These are phyloP conservation scores for Lodderomyces theae DNA, from an alignment of 1,139 yeast species.

Conservation along the genomic window DNA sequence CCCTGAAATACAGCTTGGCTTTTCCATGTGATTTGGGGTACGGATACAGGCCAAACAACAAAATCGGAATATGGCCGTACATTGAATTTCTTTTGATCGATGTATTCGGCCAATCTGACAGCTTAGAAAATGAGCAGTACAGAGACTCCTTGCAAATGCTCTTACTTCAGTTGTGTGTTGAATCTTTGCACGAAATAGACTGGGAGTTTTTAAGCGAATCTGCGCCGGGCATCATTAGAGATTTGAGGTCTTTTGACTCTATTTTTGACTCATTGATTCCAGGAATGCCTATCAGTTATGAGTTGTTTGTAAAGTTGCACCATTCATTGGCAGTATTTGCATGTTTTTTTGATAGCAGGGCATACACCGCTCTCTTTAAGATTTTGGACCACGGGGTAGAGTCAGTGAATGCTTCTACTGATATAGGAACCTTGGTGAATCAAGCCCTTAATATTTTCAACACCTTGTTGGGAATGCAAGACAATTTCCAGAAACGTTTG, in stretches of 20 bases:
- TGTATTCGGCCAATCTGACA: slow-evolving; percentile 50
- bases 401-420: slow-evolving; percentile 36
- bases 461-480: slow-evolving; percentile 54
- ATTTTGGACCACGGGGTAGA: slow-evolving; percentile 57
- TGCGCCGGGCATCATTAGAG: slow-evolving; percentile 27
- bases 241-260: slow-evolving; percentile 46
- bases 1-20: slow-evolving; percentile 41
- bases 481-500: slow-evolving; percentile 27
- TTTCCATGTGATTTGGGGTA: slow-evolving; percentile 67
- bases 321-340: slow-evolving; percentile 69
- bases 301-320: slow-evolving; percentile 49
- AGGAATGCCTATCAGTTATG: slow-evolving; percentile 24
- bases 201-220: slow-evolving; percentile 54
- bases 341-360: slow-evolving; percentile 57
- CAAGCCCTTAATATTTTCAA: slow-evolving; percentile 44
- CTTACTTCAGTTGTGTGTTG: slow-evolving; percentile 49
- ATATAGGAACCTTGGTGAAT: slow-evolving; percentile 21
- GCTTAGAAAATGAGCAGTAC: slow-evolving; percentile 31
- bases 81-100: slow-evolving; percentile 68
- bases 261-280: slow-evolving; percentile 36
- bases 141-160: slow-evolving; percentile 50
- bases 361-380: slow-evolving; percentile 53
- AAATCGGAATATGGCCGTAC: slow-evolving; percentile 76
- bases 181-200: slow-evolving; percentile 60
- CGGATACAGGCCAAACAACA: slow-evolving; percentile 47